Evolutionary conservation across 192 early-diverging fungal species (phyloP), one percentile per base, ranked within the genome.

Genomic region (Obelidium mucronatum): DNA sequence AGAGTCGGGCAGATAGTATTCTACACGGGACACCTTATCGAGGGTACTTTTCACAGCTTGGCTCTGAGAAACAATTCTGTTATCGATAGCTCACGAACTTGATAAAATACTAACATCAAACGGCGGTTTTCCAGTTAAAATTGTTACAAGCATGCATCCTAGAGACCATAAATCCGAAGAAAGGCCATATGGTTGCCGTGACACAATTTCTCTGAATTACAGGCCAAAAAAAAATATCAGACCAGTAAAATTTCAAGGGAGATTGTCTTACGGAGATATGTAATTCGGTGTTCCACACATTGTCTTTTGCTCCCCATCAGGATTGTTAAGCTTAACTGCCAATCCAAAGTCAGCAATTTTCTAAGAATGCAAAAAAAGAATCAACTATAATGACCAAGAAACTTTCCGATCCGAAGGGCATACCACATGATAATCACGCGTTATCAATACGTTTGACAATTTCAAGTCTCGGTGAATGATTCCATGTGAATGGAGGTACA

Each of bases 251-350:
- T 44, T 17, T 26, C 36, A 73, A 80, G n/a, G 28, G 6, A 79
- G 19, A n/a, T 31, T 22, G n/a, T 84, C 80, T 74, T 66, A 88
- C 86, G 92, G 92, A 33, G 91, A 88, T 13, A 94, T 93, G 77
- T 94, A 94, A 68, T 90, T 93, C 19, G 92, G 91, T 2, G 93
- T 94, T 28, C 93, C 93, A 68, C 93, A 94, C 85, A 93, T 82
- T 0, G 92, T 93, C 62, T 88, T 85, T 48, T 92, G 91, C 77
- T 94, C 93, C 1, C 69, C 81, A 36, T 84, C 77, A 1, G 68
- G 73, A 26, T 67, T 79, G 39, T 73, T 79, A 19, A 85, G 59
- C 55, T 88, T 88, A 34, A 79, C 84, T 1, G 93, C 93, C 48
- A 93, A 76, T 3, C 93, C 93, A 80, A 94, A 94, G 77, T 94